phyloP scores from a whole-genome alignment of 1,284 basidiomycete species.

The Malassezia japonica region DNA sequence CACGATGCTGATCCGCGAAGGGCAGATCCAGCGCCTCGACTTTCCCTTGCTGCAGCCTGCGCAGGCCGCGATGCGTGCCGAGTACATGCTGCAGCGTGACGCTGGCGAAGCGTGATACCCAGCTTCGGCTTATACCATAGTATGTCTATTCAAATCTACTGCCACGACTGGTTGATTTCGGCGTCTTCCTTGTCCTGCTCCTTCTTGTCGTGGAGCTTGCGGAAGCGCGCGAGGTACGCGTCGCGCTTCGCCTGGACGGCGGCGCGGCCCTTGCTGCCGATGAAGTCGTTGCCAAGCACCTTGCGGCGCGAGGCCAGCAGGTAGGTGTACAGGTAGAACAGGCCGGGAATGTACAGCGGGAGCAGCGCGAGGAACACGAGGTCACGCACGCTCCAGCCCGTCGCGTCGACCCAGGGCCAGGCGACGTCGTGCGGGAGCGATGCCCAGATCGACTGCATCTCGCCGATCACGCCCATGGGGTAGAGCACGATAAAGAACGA shows the following conservation, averaged over 20 bases:
- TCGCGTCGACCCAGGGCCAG: constrained; percentile 18
- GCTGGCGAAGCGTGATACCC: neutral
- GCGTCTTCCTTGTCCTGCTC: neutral
- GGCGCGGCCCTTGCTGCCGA: constrained; percentile 11
- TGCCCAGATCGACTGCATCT: constrained; percentile 70
- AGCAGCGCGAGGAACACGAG: constrained; percentile 7
- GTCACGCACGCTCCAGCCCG: constrained; percentile 12
- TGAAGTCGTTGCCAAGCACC: constrained; percentile 19
- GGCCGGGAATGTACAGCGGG: constrained; percentile 12
- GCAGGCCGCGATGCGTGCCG: constrained; percentile 23
- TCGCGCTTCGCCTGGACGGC: constrained; percentile 1
- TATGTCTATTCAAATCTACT: neutral
- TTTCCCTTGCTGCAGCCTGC: constrained; percentile 26
- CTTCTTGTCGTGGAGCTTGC: constrained; percentile 6
- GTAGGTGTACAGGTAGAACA: constrained; percentile 13
- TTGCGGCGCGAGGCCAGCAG: constrained; percentile 14
- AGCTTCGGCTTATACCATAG: neutral
- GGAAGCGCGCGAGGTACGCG: constrained; percentile 7
- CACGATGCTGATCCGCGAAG: constrained; percentile 32
- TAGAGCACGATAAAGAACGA: constrained; percentile 89
- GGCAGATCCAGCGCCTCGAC: constrained; percentile 32
- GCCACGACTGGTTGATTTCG: neutral
- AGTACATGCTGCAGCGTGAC: constrained; percentile 21
- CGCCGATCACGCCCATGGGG: constrained; percentile 77
- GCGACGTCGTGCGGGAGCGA: constrained; percentile 56